A percentile compares a stretch with the other conserved stretches of the same genome.
phyloP scores from a whole-genome alignment of 2,329 filamentous ascomycete genomes.

The Periconia sp. region DNA sequence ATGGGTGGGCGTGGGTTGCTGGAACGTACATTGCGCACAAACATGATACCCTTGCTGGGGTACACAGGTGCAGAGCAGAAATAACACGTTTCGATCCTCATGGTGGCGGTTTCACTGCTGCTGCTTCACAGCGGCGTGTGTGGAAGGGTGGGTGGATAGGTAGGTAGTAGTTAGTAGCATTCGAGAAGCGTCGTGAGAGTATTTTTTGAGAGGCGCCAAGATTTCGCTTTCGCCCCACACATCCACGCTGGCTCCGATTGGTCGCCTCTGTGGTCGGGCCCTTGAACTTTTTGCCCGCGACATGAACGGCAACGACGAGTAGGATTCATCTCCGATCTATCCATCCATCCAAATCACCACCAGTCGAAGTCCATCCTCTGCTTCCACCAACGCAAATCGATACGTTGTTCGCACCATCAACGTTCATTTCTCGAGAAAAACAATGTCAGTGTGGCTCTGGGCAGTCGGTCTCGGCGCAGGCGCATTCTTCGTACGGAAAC shows the following conservation, averaged over 20 bases:
- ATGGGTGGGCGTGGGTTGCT: not conserved
- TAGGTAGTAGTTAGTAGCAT: not conserved
- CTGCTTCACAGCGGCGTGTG: constrained; percentile 2
- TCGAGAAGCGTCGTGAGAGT: constrained; percentile 4
- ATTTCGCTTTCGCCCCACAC: constrained; percentile 10
- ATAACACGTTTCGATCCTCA: constrained; percentile 57
- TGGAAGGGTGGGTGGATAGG: constrained; percentile 1
- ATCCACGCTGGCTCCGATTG: constrained; percentile 1
- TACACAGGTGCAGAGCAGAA: constrained; percentile 67
- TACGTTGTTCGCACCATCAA: not conserved
- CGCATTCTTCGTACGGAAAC: constrained; percentile 62
- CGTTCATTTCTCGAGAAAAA: constrained; percentile 7
- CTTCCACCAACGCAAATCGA: not conserved
- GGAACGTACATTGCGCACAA: constrained; percentile 57
- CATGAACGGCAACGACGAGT: not conserved
- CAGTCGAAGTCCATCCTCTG: not conserved
- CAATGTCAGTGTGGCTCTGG: constrained; percentile 63
- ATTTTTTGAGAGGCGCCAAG: constrained; percentile 21
- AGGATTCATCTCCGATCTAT: not conserved
- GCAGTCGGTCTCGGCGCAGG: constrained; percentile 64
- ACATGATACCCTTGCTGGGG: constrained; percentile 57
- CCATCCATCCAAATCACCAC: not conserved
- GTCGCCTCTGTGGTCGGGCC: not conserved
- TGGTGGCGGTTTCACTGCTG: constrained; percentile 14
- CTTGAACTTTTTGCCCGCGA: not conserved